These are phyloP conservation scores for Pseudocercospora musae DNA, from an alignment of 2,329 filamentous ascomycete genomes.

Conservation along the genomic window DNA sequence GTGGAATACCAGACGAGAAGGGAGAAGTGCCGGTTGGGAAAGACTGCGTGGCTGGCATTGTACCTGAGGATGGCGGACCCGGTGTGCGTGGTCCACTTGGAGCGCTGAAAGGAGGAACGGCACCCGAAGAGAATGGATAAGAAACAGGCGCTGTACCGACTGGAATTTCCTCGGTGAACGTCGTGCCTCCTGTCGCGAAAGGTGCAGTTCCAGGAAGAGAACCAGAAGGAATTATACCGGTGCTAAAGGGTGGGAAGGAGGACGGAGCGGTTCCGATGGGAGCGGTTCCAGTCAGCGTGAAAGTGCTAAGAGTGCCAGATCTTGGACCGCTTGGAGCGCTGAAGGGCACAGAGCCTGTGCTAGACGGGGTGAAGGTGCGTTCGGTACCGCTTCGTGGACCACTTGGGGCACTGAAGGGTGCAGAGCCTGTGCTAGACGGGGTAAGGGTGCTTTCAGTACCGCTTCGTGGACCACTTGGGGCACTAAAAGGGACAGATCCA, in stretches of 20 bases:
- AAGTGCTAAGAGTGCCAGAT: neutral
- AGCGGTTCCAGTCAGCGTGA: neutral
- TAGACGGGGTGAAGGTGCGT: neutral
- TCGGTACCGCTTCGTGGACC: neutral
- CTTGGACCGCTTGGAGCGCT: slow-evolving; percentile 7
- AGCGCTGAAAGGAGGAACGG: slow-evolving; percentile 11
- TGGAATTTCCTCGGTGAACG: slow-evolving; percentile 1
- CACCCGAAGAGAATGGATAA: neutral
- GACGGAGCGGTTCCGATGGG: slow-evolving; percentile 5
- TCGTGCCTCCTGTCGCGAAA: slow-evolving; percentile 3
- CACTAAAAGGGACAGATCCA: slow-evolving; percentile 1
- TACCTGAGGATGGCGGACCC: neutral
- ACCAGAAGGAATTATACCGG: neutral
- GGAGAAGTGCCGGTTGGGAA: slow-evolving; percentile 8
- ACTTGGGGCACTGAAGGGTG: slow-evolving; percentile 11
- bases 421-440: slow-evolving; percentile 6
- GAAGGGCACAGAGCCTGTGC: slow-evolving; percentile 10
- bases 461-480: neutral
- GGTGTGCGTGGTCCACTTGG: slow-evolving; percentile 6
- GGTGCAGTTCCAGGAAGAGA: neutral
- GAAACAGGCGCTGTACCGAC: slow-evolving; percentile 4
- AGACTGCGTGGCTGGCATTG: too few relatives aligned
- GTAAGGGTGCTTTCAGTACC: neutral
- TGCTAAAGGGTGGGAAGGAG: neutral
- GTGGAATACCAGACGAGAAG: slow-evolving; percentile 5